These are phyloP conservation scores for Lasiodiplodia sp. DNA, from an alignment of 2,329 filamentous ascomycete genomes.

Conservation along the genomic window DNA sequence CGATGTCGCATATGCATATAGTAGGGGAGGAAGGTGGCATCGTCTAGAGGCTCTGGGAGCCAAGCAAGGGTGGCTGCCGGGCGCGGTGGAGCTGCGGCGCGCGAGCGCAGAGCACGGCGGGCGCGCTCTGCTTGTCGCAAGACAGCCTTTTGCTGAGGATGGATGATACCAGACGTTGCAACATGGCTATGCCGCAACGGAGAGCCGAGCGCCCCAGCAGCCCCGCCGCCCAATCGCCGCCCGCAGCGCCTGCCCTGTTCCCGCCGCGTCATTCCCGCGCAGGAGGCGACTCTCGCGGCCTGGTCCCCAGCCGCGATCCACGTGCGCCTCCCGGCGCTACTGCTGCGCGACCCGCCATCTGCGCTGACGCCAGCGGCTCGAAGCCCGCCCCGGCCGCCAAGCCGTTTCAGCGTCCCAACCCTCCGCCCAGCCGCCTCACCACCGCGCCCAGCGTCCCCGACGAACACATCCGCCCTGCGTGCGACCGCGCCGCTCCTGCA, in stretches of 20 bases:
- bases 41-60: slow-evolving; percentile 31
- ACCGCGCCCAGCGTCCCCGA: background rate
- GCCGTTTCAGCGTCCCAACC: slow-evolving; percentile 8
- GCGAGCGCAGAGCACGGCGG: slow-evolving; percentile 10
- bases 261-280: slow-evolving; percentile 12
- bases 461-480: background rate
- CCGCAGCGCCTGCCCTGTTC: slow-evolving; percentile 4
- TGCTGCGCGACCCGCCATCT: slow-evolving; percentile 21
- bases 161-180: slow-evolving; percentile 29
- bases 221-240: slow-evolving; percentile 16
- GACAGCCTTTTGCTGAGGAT: slow-evolving; percentile 24
- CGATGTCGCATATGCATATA: slow-evolving; percentile 49
- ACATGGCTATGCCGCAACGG: slow-evolving; percentile 28
- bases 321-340: slow-evolving; percentile 27
- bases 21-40: slow-evolving; percentile 48
- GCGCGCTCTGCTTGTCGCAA: slow-evolving; percentile 17
- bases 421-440: background rate
- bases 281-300: background rate
- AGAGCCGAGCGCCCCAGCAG: slow-evolving; percentile 15
- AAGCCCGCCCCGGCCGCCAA: slow-evolving; percentile 24
- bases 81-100: slow-evolving; percentile 14
- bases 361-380: slow-evolving; percentile 16
- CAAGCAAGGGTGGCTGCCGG: slow-evolving; percentile 27
- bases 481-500: slow-evolving; percentile 3
- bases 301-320: slow-evolving; percentile 21